A percentile compares a stretch with the other conserved stretches of the same genome.
phyloP scores from a whole-genome alignment of 108 stramenopile genomes.

The Cyclostephanos invisitatus region DNA sequence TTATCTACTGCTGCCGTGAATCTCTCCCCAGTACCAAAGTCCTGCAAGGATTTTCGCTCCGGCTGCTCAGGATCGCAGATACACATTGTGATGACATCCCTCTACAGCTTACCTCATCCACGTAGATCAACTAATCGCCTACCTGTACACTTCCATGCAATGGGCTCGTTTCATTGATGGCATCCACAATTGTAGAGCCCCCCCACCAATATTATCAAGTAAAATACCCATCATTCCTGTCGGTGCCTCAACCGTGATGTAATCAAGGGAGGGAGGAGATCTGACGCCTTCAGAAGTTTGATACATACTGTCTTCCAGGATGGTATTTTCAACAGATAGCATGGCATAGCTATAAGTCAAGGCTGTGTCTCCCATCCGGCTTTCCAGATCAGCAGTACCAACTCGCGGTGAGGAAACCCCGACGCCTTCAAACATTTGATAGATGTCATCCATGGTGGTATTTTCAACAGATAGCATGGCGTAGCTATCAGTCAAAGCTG shows the following conservation, averaged over 20 bases:
- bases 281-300: too few relatives aligned
- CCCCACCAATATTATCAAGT: conserved; percentile 81
- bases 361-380: too few relatives aligned
- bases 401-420: too few relatives aligned
- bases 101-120: conserved; percentile 81
- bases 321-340: too few relatives aligned
- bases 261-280: conserved; percentile 18
- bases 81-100: conserved; percentile 77
- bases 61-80: conserved; percentile 66
- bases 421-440: conserved; percentile 9
- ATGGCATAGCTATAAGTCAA: too few relatives aligned
- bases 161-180: conserved; percentile 79
- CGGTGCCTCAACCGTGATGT: conserved; percentile 41
- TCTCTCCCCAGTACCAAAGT: conserved; percentile 34
- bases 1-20: too few relatives aligned
- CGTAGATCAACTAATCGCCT: conserved; percentile 77
- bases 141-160: conserved; percentile 67
- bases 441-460: conserved; percentile 40
- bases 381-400: too few relatives aligned
- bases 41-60: conserved; percentile 45
- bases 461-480: conserved; percentile 38
- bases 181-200: conserved; percentile 75
- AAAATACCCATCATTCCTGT: conserved; percentile 84
- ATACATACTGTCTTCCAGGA: too few relatives aligned
- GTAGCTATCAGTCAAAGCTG: conserved; percentile 18